Base-by-base conservation (phyloP, 441 rosid species). In the Syzygium malaccense region DNA sequence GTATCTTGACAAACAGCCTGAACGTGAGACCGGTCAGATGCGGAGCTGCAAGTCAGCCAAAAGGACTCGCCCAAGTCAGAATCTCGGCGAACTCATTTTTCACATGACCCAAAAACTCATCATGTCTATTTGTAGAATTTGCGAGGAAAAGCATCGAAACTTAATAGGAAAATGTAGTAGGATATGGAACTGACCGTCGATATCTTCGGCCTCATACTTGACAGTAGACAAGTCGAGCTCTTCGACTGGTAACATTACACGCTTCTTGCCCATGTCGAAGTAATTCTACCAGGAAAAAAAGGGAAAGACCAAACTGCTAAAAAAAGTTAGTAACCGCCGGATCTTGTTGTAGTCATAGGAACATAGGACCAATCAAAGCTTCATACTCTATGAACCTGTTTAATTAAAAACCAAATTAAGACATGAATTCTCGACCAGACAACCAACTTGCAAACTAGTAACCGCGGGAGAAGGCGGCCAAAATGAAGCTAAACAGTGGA, bases 21-120 rank as follows among this genome's bases (percentile, higher is more conserved):
- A 96, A 92, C 71, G 54, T 86, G 85, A 92, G 88, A 25, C 99
- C 99, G 37, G 96, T 94, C 93, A 97, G 89, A 93, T 95, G 98
- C 25, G 99, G 98, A 86, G 96, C 98, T 97, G 94, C 85, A 78
- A 87, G 49, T 23, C 55, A 68, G 90, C 71, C 23, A 51, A 54
- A 60, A 32, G 51, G 19, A 58, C 48, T 26, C 53, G n/a, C 53
- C 88, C 57, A 75, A 23, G 83, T 75, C 15, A 75, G 51, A 37
- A 75, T 75, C 10, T 75, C 71, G 85, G 32, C 45, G 6, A 89
- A 32, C 11, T 33, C 62, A 6, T 48, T 14, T 88, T 68, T 32
- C 48, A 32, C 33, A 49, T 84, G 88, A n/a, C 68, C 83, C 51
- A 23, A 75, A 75, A 23, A 18, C 51, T 37, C 17, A 75, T 68